These are phyloP conservation scores for Fusarium proliferatum DNA, from an alignment of 2,329 filamentous ascomycete species.

Conservation along the genomic window DNA sequence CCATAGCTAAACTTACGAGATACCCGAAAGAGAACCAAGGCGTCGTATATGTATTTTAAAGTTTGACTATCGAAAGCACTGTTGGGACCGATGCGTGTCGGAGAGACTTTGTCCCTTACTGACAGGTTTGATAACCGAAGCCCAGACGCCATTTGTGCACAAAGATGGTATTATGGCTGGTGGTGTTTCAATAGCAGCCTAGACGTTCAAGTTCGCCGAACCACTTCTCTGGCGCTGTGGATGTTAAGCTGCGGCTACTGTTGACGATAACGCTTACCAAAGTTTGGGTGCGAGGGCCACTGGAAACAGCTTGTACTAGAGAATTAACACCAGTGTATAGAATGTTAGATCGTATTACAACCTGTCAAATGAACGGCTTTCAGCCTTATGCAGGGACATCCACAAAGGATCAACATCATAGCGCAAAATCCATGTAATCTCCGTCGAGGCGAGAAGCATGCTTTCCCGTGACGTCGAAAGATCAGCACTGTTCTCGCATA, in stretches of 20 bases:
- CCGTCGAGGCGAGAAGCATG: neutral
- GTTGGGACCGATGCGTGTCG: neutral
- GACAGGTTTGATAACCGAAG: slow-evolving; percentile 39
- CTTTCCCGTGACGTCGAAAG: neutral
- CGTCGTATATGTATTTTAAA: slow-evolving; percentile 19
- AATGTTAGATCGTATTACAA: neutral
- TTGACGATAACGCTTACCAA: neutral
- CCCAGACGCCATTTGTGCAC: slow-evolving; percentile 34
- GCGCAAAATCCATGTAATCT: slow-evolving; percentile 7
- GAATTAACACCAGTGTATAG: neutral
- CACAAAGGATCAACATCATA: neutral
- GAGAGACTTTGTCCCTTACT: slow-evolving; percentile 8
- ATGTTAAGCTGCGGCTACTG: neutral
- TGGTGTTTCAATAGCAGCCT: neutral
- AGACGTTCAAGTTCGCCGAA: slow-evolving; percentile 15
- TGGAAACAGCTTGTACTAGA: neutral
- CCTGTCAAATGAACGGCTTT: neutral
- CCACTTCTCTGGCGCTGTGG: neutral
- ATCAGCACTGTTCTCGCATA: neutral
- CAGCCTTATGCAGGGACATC: neutral
- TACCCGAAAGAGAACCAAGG: slow-evolving; percentile 1
- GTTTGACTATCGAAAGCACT: slow-evolving; percentile 15
- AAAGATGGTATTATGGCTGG: neutral
- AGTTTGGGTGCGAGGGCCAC: neutral
- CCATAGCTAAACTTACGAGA: neutral